Conservation (phyloP, 2,329 filamentous ascomycete genomes). For the Xylaria sp. region DNA sequence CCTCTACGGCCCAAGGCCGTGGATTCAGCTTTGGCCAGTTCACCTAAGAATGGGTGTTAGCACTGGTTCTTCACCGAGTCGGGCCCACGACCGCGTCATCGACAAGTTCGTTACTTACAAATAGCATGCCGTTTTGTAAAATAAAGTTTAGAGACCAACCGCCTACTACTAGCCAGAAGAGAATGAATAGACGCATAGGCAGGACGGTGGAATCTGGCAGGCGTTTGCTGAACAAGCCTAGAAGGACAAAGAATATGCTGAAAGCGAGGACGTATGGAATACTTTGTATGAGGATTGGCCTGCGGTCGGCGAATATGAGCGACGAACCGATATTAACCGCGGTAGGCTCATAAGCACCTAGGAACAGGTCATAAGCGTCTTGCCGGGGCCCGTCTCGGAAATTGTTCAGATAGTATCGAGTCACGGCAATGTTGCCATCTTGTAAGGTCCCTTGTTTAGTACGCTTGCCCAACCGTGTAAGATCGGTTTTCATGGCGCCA, state of each 20-base stretch:
- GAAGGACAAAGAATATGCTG: constrained; percentile 80
- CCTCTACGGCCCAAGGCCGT: constrained; percentile 82
- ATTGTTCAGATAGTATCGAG: constrained; percentile 91
- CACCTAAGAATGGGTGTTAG: constrained; percentile 63
- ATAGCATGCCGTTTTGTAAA: constrained; percentile 84
- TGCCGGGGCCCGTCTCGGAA: constrained; percentile 92
- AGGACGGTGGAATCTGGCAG: constrained; percentile 77
- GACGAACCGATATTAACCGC: constrained; percentile 72
- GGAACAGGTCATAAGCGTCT: constrained; percentile 93
- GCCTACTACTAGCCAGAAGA: constrained; percentile 76
- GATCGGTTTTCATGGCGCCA: constrained; percentile 96
- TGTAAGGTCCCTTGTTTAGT: constrained; percentile 85
- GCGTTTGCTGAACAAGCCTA: constrained; percentile 74
- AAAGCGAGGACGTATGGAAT: constrained; percentile 90
- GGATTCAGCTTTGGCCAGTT: constrained; percentile 99
- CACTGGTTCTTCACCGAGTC: neutral
- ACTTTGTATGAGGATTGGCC: constrained; percentile 88
- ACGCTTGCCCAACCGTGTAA: constrained; percentile 89
- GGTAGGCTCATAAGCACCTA: constrained; percentile 82
- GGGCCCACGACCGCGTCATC: neutral
- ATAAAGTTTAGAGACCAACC: constrained; percentile 80
- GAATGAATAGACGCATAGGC: constrained; percentile 79
- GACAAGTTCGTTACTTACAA: constrained; percentile 66
- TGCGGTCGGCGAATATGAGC: constrained; percentile 80
- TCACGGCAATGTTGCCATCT: constrained; percentile 86